phyloP scores from a whole-genome alignment of 179 eudicot genomes.

The Vitellaria paradoxa region DNA sequence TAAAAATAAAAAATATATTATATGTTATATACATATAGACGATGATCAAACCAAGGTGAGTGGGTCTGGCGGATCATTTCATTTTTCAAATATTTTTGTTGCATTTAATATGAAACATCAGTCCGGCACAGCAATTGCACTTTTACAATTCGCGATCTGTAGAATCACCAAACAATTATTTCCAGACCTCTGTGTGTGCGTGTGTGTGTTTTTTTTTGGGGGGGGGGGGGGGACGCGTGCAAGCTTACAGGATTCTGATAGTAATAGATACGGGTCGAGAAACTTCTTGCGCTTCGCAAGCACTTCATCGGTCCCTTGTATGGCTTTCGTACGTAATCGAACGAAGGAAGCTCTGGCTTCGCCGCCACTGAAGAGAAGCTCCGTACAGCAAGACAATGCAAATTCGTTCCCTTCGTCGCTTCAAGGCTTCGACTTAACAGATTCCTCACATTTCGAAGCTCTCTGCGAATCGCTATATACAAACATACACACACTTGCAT shows the following conservation, averaged over 20 bases:
- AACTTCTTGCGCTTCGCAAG: constrained; percentile 70
- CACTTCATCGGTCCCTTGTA: constrained; percentile 83
- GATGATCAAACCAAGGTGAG: too few relatives aligned
- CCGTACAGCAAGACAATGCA: constrained; percentile 8
- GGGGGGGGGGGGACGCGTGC: too few relatives aligned
- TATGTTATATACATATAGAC: too few relatives aligned
- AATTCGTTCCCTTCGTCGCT: background rate
- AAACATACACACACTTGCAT: too few relatives aligned
- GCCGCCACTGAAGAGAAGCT: constrained; percentile 21
- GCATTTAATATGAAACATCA: background rate
- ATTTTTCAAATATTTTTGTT: too few relatives aligned
- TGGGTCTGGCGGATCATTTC: too few relatives aligned
- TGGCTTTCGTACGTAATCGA: constrained; percentile 60
- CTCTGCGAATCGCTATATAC: too few relatives aligned
- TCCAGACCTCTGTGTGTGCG: background rate
- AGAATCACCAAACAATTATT: background rate
- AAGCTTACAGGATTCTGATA: constrained; percentile 80
- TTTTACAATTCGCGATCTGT: background rate
- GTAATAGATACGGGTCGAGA: constrained; percentile 82
- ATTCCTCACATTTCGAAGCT: too few relatives aligned
- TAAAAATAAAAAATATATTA: too few relatives aligned
- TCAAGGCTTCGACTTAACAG: background rate
- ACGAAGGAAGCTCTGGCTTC: constrained; percentile 64
- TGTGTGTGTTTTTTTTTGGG: too few relatives aligned
- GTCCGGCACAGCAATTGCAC: background rate